Evolutionary conservation across 768 basidiomycete species (phyloP), one percentile per base, ranked within the genome.

Genomic region (Pleurotus citrinopileatus): DNA sequence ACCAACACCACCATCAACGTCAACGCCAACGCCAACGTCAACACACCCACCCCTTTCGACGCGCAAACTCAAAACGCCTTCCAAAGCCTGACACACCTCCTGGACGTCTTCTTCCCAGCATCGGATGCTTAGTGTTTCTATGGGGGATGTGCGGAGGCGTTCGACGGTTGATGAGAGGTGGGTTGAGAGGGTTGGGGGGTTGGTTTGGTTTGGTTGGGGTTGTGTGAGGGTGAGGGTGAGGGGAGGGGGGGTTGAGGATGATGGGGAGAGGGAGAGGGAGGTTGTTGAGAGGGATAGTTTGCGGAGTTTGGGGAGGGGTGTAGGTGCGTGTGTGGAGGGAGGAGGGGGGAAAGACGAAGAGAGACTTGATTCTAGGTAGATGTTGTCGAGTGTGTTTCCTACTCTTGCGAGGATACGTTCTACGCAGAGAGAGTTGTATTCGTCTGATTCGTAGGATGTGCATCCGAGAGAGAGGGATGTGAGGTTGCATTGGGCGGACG

Each of bases 41-140:
- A 84, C 80, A 43, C 68, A 62, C 40, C 73, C 67, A 12, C 73
- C 77, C 26, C 77, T 75, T 57, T 78, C 76, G 15, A 76, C 73
- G 37, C 81, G 79, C 29, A 80, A 57, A 45, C 67, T 73, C 45
- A 86, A 71, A 67, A 86, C 84, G 37, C 78, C 77, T 56, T 80
- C 77, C 19, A 86, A 69, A 2, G 80, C 80, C 3, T 70, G 60
- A 61, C 83, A 84, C 25, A 81, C 72, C 57, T 86, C 84, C n/a
- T 78, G 76, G 8, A 83, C 76, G 59, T 85, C 83, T 57, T 84
- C 83, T 54, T 79, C 78, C 65, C 78, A 82, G 67, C 82, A 84
- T 56, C 81, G 77, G 48, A 84, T 70, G 6, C 79, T 78, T 15
- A 85, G 69, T 13, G 70, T 71, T 61, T 84, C 81, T 48, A 86